A percentile compares a stretch with the other conserved stretches of the same genome.
Evolutionary conservation across 306 rosid species (phyloP).

Genomic region (Cucumis sativus): DNA sequence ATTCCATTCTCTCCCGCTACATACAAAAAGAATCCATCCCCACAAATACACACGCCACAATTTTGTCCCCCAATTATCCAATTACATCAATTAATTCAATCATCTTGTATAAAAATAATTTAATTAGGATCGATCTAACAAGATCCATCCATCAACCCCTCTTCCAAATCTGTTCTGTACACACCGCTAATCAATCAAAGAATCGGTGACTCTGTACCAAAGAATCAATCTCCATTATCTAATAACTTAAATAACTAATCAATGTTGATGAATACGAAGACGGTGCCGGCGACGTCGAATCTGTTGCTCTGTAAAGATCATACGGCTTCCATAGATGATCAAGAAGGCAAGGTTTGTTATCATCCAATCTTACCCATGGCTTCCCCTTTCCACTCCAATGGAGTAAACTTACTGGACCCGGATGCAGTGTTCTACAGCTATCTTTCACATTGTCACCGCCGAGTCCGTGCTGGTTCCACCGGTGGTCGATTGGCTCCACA

Average conservation of each 20-base stretch:
- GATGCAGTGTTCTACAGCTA: constrained; percentile 68
- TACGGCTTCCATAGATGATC: constrained; percentile 89
- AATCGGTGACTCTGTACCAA: constrained; percentile 19
- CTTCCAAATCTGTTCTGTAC: constrained; percentile 34
- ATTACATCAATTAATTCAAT: not conserved
- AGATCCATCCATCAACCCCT: not conserved
- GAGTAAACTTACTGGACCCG: constrained; percentile 79
- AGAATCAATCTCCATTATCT: constrained; percentile 35
- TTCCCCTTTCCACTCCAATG: constrained; percentile 99
- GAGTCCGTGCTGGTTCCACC: constrained; percentile 94
- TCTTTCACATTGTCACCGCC: constrained; percentile 90
- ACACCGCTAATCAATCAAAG: constrained; percentile 19
- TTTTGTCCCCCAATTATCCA: not conserved
- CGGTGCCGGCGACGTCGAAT: not conserved
- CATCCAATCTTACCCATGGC: constrained; percentile 90
- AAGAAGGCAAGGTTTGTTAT: constrained; percentile 50
- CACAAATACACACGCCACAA: not conserved
- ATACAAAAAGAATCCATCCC: constrained; percentile 4
- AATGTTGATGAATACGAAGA: constrained; percentile 2
- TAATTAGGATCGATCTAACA: not conserved
- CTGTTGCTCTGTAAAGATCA: constrained; percentile 32
- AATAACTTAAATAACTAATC: constrained; percentile 40
- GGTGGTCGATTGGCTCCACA: constrained; percentile 70
- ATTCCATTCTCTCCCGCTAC: not conserved
- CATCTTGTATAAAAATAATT: not conserved